Conservation (phyloP, 345 rosid species). For the Gossypium herbaceum region DNA sequence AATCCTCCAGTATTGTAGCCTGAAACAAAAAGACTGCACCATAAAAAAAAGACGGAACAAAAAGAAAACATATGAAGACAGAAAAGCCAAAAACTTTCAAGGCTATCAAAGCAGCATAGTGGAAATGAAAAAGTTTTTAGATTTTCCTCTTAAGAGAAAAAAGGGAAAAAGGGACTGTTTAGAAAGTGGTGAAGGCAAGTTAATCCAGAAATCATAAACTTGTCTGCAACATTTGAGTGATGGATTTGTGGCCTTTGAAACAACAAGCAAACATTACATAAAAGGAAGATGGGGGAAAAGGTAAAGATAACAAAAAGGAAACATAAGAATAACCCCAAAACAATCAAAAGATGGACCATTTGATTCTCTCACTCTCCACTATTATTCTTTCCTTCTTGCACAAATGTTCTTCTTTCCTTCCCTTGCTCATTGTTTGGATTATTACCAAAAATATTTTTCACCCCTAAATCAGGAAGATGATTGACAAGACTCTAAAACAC, state of each 20-base stretch:
- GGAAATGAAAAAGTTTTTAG: neutral
- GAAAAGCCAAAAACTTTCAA: slow-evolving; percentile 3
- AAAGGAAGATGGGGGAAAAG: neutral
- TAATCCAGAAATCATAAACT: slow-evolving; percentile 15
- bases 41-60: neutral
- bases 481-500: slow-evolving; percentile 36
- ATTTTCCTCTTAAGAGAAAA: neutral
- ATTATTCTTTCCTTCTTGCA: no score
- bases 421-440: slow-evolving; percentile 12
- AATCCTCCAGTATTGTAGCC: slow-evolving; percentile 34
- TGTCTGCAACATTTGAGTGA: slow-evolving; percentile 20
- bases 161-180: neutral
- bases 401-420: slow-evolving; percentile 14
- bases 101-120: neutral
- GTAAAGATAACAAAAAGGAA: neutral
- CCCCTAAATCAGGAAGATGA: slow-evolving; percentile 10
- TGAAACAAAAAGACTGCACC: slow-evolving; percentile 20
- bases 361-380: neutral
- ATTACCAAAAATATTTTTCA: slow-evolving; percentile 13
- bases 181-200: slow-evolving; percentile 10
- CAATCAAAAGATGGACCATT: neutral
- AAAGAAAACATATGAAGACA: neutral
- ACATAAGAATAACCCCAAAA: neutral
- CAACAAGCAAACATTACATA: slow-evolving; percentile 12
- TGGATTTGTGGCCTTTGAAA: slow-evolving; percentile 1